A percentile compares a stretch with the other conserved stretches of the same genome.
These are phyloP conservation scores for Papilionanthe hybrid DNA, from an alignment of 116 monocot genomes.

Conservation along the genomic window DNA sequence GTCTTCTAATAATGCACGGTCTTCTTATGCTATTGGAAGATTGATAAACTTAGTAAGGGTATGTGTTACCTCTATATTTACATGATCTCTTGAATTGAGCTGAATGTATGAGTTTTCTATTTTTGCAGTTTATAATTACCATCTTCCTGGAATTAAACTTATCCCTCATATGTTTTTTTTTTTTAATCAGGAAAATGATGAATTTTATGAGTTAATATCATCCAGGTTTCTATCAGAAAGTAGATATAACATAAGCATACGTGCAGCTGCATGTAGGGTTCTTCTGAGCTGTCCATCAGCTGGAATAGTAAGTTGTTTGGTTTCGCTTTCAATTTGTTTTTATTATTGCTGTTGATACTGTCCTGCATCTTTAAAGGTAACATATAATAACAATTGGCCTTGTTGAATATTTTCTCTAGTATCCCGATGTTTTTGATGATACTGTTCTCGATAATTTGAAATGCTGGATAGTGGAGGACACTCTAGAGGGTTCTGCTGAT, in stretches of 20 bases:
- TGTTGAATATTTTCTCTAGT: conserved; percentile 35
- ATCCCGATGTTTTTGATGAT: conserved; percentile 86
- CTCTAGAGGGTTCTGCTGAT: conserved; percentile 30
- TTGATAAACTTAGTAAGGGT: conserved; percentile 75
- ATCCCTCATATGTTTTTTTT: conserved; percentile 9
- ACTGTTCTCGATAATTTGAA: conserved; percentile 83
- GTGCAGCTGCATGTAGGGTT: conserved; percentile 72
- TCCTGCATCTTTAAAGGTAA: not conserved
- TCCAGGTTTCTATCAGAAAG: conserved; percentile 73
- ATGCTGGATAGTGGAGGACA: conserved; percentile 79
- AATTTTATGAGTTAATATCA: conserved; percentile 79
- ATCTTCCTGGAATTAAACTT: not conserved
- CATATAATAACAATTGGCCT: not conserved
- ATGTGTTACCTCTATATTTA: conserved; percentile 11
- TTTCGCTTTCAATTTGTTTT: not conserved
- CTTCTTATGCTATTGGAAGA: conserved; percentile 70
- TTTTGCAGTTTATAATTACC: not conserved
- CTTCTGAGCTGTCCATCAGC: conserved; percentile 72
- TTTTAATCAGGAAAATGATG: conserved; percentile 93
- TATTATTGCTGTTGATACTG: not conserved
- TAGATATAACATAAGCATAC: conserved; percentile 55
- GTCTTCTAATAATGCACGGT: conserved; percentile 49
- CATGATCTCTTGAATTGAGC: not conserved
- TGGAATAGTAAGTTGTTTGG: conserved; percentile 59
- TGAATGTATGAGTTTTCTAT: not conserved